Conservation (phyloP, 306 rosid genomes). For the Lathyrus oleraceus region DNA sequence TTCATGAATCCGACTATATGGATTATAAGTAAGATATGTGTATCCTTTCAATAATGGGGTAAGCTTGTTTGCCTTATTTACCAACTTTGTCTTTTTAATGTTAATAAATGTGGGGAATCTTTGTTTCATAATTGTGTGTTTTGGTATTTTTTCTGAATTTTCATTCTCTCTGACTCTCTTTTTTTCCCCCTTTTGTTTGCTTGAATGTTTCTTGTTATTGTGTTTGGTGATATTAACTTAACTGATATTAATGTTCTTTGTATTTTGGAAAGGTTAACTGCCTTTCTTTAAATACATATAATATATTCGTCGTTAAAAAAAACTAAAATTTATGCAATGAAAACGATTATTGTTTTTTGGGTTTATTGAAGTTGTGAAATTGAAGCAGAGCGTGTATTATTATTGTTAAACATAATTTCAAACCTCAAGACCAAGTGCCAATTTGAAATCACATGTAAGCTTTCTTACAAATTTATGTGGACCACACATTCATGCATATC, state of each 20-base stretch:
- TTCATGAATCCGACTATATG: background rate
- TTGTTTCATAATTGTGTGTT: background rate
- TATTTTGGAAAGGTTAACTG: too few species aligned
- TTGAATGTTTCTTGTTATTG: too few species aligned
- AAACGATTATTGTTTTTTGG: background rate
- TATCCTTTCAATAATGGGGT: conserved; percentile 23
- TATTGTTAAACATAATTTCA: background rate
- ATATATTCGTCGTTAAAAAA: background rate
- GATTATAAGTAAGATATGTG: background rate
- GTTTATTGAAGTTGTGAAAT: background rate
- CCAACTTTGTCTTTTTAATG: background rate
- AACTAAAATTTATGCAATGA: background rate
- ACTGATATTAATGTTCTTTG: too few species aligned
- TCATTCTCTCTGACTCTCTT: too few species aligned
- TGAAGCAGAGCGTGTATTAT: background rate
- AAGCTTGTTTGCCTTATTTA: conserved; percentile 33
- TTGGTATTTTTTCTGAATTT: too few species aligned
- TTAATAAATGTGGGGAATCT: background rate
- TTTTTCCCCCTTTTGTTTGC: too few species aligned
- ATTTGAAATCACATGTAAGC: background rate
- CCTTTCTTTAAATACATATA: too few species aligned
- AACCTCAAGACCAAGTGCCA: background rate
- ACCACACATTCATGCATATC: background rate
- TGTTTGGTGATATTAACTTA: too few species aligned
- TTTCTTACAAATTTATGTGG: background rate